Conservation (phyloP, 495 filamentous ascomycete genomes). For the Hypoxylon fragiforme region DNA sequence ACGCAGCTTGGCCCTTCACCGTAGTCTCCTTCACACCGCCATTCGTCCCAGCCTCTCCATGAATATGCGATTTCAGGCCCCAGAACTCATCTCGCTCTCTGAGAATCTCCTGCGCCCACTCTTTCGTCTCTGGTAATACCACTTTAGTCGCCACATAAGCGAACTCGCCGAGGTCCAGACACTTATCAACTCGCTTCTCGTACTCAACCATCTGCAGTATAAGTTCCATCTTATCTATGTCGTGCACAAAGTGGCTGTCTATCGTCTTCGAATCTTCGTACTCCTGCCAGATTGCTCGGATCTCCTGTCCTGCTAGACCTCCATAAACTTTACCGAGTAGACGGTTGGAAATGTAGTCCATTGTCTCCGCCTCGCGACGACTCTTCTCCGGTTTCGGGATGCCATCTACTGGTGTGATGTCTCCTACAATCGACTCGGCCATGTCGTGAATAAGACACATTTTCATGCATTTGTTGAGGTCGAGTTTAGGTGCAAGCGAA, state of each 20-base stretch:
- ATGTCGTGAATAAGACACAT: slow-evolving; percentile 97
- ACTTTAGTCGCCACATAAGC: slow-evolving; percentile 72
- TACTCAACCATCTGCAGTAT: slow-evolving; percentile 96
- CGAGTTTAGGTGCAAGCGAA: slow-evolving; percentile 65
- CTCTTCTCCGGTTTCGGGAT: slow-evolving; percentile 76
- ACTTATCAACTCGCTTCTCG: slow-evolving; percentile 68
- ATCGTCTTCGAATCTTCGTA: slow-evolving; percentile 85
- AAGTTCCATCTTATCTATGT: slow-evolving; percentile 95
- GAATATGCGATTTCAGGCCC: slow-evolving; percentile 51
- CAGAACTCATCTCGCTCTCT: slow-evolving; percentile 77
- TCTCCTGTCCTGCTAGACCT: slow-evolving; percentile 65
- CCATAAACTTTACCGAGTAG: slow-evolving; percentile 76
- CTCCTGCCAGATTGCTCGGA: slow-evolving; percentile 83
- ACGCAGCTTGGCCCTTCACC: slow-evolving; percentile 44
- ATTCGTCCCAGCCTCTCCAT: slow-evolving; percentile 45
- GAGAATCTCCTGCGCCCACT: slow-evolving; percentile 76
- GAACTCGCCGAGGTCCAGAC: slow-evolving; percentile 83
- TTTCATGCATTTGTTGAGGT: slow-evolving; percentile 82
- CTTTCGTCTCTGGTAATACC: slow-evolving; percentile 72
- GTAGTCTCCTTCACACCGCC: slow-evolving; percentile 44
- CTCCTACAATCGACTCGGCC: slow-evolving; percentile 91
- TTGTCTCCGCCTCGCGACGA: slow-evolving; percentile 80
- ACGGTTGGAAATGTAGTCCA: slow-evolving; percentile 78
- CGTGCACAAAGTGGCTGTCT: slow-evolving; percentile 89
- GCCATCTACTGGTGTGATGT: slow-evolving; percentile 89